Evolutionary conservation across 805 yeast species (phyloP), one percentile per base, ranked within the genome.

Genomic region (Jamesozyma jinghongensis): DNA sequence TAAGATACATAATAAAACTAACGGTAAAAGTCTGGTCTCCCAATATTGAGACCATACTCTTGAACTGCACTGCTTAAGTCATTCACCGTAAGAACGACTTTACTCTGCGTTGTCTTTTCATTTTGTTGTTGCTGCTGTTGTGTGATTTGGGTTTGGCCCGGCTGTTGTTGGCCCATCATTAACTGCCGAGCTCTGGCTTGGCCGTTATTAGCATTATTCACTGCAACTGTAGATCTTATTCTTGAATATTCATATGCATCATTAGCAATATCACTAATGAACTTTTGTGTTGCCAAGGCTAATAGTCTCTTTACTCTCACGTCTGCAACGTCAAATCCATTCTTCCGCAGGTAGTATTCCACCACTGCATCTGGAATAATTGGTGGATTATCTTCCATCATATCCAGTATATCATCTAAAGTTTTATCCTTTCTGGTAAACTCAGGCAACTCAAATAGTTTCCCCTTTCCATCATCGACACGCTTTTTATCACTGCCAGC

Each of bases 201-300:
- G 6, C 95, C 94, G 55, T 85, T 85, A 34, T 84, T 71, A 4
- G 94, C 77, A 52, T 81, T 80, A 53, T 84, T 79, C n/a, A 88
- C 94, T 0, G 95, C 78, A 11, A 86, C 77, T 4, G 85, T 70
- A n/a, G 92, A 85, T 47, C 97, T 73, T 49, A 92, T 92, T 45
- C 97, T 70, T 7, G 95, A 84, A 57, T 86, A 88, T 59, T 92
- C 98, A 58, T 86, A 92, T 0, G 98, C 97, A 57, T 92, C 97
- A 13, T 87, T 85, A 1, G 98, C 96, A 25, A 92, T 80, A 59
- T 92, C 98, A 45, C 88, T 78, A 20, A 92, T 74, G 59, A 92
- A 92, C 57, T 92, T 92, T 56, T 94, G 98, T 0, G 98, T 92
- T 1, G 98, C 97, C 42, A 92, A 68, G 0, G 97, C 97, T 37